Base-by-base conservation (phyloP, 495 filamentous ascomycete genomes). In the Aspergillus mulundensis region DNA sequence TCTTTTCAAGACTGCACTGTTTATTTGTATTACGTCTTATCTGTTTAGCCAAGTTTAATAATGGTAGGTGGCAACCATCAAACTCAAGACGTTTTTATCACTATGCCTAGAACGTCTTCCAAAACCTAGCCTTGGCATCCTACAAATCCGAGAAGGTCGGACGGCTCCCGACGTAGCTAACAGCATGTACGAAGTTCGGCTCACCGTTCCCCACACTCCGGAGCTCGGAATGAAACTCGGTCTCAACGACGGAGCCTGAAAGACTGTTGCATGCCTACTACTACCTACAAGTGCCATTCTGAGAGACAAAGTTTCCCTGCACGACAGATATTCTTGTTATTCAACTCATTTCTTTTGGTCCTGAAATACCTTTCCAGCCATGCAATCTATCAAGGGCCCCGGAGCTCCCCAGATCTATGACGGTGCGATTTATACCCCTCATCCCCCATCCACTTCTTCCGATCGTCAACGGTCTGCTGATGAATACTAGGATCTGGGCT, bases 401-500 rank as follows among this genome's bases (percentile, higher is more conserved):
- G 84, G 84, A 52, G 77, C 77, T 66, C 68, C 74, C 30, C 68
- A 74, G 57, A 71, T 58, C 55, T 62, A 71, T 56, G 74, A 84
- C 62, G 82, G 81, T 83, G 64, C 67, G 56, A 47, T 20, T 20
- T 14, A n/a, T 50, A 43, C 30, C 10, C 44, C 28, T 23, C n/a
- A n/a, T n/a, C n/a, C n/a, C n/a, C n/a, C n/a, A n/a, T n/a, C n/a
- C n/a, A n/a, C n/a, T n/a, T n/a, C n/a, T n/a, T n/a, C n/a, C 34
- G 28, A 53, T 44, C 20, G 11, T 47, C 20, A 15, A 30, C 58
- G 15, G 48, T 50, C 23, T 16, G 40, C 20, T 59, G 45, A 50
- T 49, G 19, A 32, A 45, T 8, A 48, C 12, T 51, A 87, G 94
- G 94, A 65, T 88, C 87, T 63, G 80, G 77, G 57, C 82, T 98